A percentile compares a stretch with the other conserved stretches of the same genome.
Evolutionary conservation across 78 protist species (phyloP).

Genomic region (Dictyostelium citrinum): DNA sequence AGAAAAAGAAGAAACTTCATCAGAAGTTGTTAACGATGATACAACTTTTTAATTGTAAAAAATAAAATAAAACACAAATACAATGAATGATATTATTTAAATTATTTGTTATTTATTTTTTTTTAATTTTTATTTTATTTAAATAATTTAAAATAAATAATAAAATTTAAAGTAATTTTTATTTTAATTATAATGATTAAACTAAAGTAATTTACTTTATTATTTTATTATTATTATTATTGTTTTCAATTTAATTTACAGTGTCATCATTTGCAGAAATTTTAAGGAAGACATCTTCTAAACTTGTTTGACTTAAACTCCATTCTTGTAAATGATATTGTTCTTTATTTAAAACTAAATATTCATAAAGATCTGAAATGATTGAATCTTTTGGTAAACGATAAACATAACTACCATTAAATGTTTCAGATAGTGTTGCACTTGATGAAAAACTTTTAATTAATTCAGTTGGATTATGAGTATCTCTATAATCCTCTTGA

Average conservation of each 20-base stretch:
- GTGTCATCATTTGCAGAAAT: slow-evolving; percentile 48
- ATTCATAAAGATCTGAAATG: slow-evolving; percentile 24
- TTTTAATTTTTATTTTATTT: background rate
- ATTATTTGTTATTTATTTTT: background rate
- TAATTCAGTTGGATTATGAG: background rate
- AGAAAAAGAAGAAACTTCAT: too few relatives aligned
- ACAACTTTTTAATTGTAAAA: too few relatives aligned
- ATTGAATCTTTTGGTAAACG: slow-evolving; percentile 4
- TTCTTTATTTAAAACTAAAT: slow-evolving; percentile 17
- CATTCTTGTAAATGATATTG: slow-evolving; percentile 31
- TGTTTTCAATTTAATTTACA: slow-evolving; percentile 1
- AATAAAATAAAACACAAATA: too few relatives aligned
- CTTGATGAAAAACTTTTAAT: slow-evolving; percentile 13
- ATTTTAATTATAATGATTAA: too few relatives aligned
- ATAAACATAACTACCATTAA: slow-evolving; percentile 14
- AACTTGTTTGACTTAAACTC: slow-evolving; percentile 58
- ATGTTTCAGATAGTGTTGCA: background rate
- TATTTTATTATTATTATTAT: background rate
- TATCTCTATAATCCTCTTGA: background rate
- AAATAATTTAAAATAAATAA: too few relatives aligned
- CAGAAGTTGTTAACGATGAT: too few relatives aligned
- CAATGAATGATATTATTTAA: too few relatives aligned
- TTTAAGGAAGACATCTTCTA: slow-evolving; percentile 78
- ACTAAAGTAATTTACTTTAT: background rate
- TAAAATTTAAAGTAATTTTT: too few relatives aligned